phyloP scores from a whole-genome alignment of 1,284 basidiomycete genomes.

The Tremellales sp. region DNA sequence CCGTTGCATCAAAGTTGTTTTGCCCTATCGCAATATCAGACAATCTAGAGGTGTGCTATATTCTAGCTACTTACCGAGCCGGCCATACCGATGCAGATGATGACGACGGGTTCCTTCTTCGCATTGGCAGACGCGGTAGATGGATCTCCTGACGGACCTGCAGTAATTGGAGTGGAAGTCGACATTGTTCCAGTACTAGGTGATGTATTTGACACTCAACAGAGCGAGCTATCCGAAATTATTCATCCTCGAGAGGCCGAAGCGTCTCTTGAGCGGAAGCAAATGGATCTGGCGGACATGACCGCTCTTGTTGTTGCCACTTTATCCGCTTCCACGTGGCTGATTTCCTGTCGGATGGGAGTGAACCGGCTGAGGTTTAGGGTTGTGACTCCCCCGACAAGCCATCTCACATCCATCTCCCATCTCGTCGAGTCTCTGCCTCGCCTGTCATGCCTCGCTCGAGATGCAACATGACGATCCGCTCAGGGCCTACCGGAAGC shows the following conservation, averaged over 20 bases:
- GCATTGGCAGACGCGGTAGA: slow-evolving; percentile 2
- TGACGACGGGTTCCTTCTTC: slow-evolving; percentile 65
- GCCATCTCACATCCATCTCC: no score
- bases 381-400: no score
- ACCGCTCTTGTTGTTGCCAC: no score
- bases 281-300: not conserved
- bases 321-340: no score
- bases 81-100: slow-evolving; percentile 67
- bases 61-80: slow-evolving; percentile 39
- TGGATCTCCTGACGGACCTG: not conserved
- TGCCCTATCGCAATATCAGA: slow-evolving; percentile 58
- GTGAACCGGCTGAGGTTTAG: no score
- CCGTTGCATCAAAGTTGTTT: slow-evolving; percentile 93
- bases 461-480: no score
- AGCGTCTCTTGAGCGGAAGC: not conserved
- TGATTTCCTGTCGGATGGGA: no score
- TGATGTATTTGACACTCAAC: not conserved
- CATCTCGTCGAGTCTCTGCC: no score
- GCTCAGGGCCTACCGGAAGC: no score
- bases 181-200: not conserved
- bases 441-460: no score
- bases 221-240: not conserved
- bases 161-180: not conserved
- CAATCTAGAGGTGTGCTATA: not conserved
- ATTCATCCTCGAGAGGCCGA: not conserved